Conservation (phyloP, 805 yeast species). For the Kluyveromyces wickerhamii region DNA sequence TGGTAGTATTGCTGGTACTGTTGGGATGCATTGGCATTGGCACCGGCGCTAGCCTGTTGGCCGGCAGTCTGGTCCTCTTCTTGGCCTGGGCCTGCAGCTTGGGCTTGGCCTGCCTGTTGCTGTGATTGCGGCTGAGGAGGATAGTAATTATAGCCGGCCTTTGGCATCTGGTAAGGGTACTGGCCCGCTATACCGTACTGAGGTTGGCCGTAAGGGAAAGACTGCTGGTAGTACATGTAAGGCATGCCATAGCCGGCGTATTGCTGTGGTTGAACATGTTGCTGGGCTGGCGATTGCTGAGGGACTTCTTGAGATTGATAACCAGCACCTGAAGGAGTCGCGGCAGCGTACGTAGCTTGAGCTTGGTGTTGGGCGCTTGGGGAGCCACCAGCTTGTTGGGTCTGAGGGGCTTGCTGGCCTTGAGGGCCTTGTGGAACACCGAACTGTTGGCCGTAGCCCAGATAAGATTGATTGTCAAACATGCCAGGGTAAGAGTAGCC, state of each 20-base stretch:
- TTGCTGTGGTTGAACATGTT: slow-evolving; percentile 13
- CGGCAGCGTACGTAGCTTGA: slow-evolving; percentile 20
- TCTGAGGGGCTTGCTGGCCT: slow-evolving; percentile 11
- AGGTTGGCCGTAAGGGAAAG: slow-evolving; percentile 32
- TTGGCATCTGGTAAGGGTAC: slow-evolving; percentile 27
- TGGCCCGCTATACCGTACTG: slow-evolving; percentile 30
- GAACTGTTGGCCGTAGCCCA: slow-evolving; percentile 18
- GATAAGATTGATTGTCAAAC: slow-evolving; percentile 27
- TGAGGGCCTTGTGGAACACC: slow-evolving; percentile 21
- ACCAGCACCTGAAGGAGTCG: slow-evolving; percentile 21
- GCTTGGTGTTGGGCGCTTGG: slow-evolving; percentile 21
- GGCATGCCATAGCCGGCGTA: slow-evolving; percentile 31
- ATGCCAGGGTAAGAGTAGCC: slow-evolving; percentile 32
- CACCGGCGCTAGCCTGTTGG: slow-evolving; percentile 13
- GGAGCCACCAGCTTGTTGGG: slow-evolving; percentile 14
- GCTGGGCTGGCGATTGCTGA: slow-evolving; percentile 11
- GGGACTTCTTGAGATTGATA: slow-evolving; percentile 17
- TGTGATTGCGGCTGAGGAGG: slow-evolving; percentile 20
- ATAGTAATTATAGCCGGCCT: slow-evolving; percentile 22
- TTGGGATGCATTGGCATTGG: slow-evolving; percentile 15
- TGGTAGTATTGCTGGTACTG: slow-evolving; percentile 30
- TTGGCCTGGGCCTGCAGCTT: slow-evolving; percentile 13
- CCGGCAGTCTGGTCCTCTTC: slow-evolving; percentile 11
- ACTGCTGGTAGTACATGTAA: slow-evolving; percentile 30
- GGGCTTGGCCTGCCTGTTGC: slow-evolving; percentile 20